These are phyloP conservation scores for Mytilinidion resinicola DNA, from an alignment of 495 filamentous ascomycete species.

Conservation along the genomic window DNA sequence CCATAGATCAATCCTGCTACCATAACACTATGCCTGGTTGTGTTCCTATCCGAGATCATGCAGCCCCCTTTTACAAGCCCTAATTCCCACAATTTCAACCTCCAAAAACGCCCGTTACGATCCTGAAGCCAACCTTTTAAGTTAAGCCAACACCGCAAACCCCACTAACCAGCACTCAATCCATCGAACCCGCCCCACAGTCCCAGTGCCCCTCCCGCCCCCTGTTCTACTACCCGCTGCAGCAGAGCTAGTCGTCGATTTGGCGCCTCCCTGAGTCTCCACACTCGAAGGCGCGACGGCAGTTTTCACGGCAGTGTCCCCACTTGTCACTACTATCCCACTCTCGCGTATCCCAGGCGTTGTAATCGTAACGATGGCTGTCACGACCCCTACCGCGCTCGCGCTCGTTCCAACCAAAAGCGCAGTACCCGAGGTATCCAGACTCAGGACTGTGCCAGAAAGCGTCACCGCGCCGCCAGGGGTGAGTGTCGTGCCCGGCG, in stretches of 20 bases:
- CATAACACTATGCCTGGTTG: no score
- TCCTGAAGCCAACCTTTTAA: no score
- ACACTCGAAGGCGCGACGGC: background rate
- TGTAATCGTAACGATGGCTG: constrained; percentile 18
- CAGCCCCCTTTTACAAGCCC: no score
- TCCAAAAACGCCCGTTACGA: no score
- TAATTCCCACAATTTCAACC: no score
- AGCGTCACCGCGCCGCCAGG: constrained; percentile 20
- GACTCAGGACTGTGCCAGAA: constrained; percentile 13
- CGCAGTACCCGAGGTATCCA: constrained; percentile 11
- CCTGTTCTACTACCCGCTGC: background rate
- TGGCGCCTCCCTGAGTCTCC: background rate
- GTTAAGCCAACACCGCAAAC: background rate
- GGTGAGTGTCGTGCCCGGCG: constrained; percentile 19
- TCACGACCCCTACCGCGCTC: constrained; percentile 12
- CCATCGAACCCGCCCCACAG: background rate
- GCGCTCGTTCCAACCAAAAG: constrained; percentile 16
- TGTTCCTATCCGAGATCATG: no score
- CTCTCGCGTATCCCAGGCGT: constrained; percentile 2
- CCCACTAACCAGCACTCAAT: background rate
- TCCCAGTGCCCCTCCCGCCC: background rate
- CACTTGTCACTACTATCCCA: background rate
- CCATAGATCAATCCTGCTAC: no score
- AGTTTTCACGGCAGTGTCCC: background rate
- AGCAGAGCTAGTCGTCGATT: background rate